Conservation (phyloP, 768 basidiomycete species). For the Leccinum incarnatum region DNA sequence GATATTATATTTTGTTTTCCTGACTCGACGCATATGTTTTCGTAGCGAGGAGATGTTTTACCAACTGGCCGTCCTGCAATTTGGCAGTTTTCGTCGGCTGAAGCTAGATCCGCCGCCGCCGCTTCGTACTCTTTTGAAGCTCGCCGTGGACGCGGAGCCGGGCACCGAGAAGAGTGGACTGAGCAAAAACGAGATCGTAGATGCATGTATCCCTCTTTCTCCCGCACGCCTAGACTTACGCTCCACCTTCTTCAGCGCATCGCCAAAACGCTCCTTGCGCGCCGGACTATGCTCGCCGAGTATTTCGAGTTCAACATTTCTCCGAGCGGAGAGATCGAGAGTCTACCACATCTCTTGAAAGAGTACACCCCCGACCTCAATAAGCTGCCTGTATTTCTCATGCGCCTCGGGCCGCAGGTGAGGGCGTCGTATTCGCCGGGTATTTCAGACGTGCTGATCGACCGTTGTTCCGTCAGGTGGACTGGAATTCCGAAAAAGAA, state of each 20-base stretch:
- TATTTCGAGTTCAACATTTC: slow-evolving; percentile 84
- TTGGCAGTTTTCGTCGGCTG: slow-evolving; percentile 74
- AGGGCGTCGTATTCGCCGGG: background rate
- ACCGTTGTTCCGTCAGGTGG: slow-evolving; percentile 50
- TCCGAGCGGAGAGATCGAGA: slow-evolving; percentile 63
- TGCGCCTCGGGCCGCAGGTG: slow-evolving; percentile 92
- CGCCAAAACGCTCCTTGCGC: slow-evolving; percentile 50
- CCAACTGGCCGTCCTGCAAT: slow-evolving; percentile 89
- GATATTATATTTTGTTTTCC: background rate
- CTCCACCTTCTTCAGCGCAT: slow-evolving; percentile 50
- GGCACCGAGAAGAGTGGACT: slow-evolving; percentile 49
- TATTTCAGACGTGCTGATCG: background rate
- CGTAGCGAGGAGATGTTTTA: slow-evolving; percentile 91
- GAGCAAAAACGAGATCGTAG: slow-evolving; percentile 60
- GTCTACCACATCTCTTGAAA: slow-evolving; percentile 76
- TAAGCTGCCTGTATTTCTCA: slow-evolving; percentile 83
- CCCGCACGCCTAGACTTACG: background rate
- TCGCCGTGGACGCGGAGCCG: slow-evolving; percentile 74
- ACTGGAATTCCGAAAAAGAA: slow-evolving; percentile 81
- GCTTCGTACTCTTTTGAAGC: slow-evolving; percentile 63
- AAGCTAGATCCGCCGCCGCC: slow-evolving; percentile 82
- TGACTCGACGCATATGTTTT: background rate
- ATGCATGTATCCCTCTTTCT: slow-evolving; percentile 45
- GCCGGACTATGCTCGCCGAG: slow-evolving; percentile 84
- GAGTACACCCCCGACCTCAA: slow-evolving; percentile 92